Evolutionary conservation across 805 yeast species (phyloP).

Genomic region (Scheffersomyces lignosus): DNA sequence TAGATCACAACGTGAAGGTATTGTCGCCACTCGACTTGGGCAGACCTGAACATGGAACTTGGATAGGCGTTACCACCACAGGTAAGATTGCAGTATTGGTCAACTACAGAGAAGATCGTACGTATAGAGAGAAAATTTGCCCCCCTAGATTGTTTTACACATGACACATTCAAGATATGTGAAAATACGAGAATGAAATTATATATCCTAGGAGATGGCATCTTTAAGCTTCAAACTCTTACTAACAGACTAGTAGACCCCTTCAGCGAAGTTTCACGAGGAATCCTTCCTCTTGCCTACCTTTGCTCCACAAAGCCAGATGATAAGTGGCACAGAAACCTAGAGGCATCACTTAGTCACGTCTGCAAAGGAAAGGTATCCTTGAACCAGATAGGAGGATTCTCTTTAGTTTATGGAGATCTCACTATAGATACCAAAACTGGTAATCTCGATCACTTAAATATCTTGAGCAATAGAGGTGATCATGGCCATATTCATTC

Average conservation of each 20-base stretch:
- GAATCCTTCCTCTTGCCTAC: constrained; percentile 49
- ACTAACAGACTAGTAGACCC: constrained; percentile 19
- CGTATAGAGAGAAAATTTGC: neutral
- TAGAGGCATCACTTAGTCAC: neutral
- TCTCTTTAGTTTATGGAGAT: constrained; percentile 58
- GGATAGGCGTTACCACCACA: constrained; percentile 72
- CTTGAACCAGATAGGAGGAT: constrained; percentile 54
- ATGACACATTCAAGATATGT: too few species aligned
- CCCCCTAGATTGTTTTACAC: too few species aligned
- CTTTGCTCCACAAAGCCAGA: constrained; percentile 36
- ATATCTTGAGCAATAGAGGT: constrained; percentile 53
- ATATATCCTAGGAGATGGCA: too few species aligned
- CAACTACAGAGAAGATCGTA: constrained; percentile 57
- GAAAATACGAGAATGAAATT: too few species aligned
- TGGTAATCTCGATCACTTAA: constrained; percentile 33
- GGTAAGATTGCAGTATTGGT: constrained; percentile 74
- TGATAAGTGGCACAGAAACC: constrained; percentile 43
- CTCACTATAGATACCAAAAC: constrained; percentile 24
- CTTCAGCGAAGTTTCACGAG: constrained; percentile 48
- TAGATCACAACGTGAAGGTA: constrained; percentile 36
- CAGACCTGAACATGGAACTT: constrained; percentile 77
- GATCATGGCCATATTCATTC: constrained; percentile 36
- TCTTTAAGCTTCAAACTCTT: too few species aligned
- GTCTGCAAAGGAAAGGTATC: constrained; percentile 7
- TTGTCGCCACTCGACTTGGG: constrained; percentile 76